phyloP scores from a whole-genome alignment of 2,329 filamentous ascomycete genomes.

The Ophiosphaerella korrae region DNA sequence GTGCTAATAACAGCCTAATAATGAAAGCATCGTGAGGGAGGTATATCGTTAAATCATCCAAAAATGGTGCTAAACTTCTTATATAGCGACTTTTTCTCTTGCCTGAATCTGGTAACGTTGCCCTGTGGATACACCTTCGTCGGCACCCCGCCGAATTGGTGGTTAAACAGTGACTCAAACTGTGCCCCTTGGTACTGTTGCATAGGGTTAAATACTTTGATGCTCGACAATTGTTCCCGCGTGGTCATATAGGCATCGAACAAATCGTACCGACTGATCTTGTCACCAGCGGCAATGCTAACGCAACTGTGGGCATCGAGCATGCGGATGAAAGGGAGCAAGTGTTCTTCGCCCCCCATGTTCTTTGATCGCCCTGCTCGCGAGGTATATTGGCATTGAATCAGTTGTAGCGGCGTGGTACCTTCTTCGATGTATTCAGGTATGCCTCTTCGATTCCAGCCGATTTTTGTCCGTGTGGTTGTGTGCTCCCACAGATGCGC shows the following conservation, averaged over 20 bases:
- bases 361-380: background rate
- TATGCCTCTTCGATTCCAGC: background rate
- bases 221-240: background rate
- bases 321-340: background rate
- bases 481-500: background rate
- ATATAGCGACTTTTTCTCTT: background rate
- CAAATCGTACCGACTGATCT: background rate
- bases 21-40: too few relatives aligned
- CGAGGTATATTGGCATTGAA: background rate
- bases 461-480: background rate
- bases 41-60: background rate
- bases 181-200: background rate
- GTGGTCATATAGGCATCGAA: conserved; percentile 1
- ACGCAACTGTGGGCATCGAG: background rate
- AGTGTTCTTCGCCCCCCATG: background rate
- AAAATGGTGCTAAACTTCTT: background rate
- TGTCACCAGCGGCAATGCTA: background rate
- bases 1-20: too few relatives aligned
- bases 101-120: background rate
- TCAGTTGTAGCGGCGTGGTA: background rate
- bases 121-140: background rate
- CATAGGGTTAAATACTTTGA: background rate
- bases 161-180: background rate
- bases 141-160: background rate
- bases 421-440: background rate